A percentile compares a stretch with the other conserved stretches of the same genome.
Conservation (phyloP, 202 grass and related monocot genomes). For the Brachypodium distachyon region DNA sequence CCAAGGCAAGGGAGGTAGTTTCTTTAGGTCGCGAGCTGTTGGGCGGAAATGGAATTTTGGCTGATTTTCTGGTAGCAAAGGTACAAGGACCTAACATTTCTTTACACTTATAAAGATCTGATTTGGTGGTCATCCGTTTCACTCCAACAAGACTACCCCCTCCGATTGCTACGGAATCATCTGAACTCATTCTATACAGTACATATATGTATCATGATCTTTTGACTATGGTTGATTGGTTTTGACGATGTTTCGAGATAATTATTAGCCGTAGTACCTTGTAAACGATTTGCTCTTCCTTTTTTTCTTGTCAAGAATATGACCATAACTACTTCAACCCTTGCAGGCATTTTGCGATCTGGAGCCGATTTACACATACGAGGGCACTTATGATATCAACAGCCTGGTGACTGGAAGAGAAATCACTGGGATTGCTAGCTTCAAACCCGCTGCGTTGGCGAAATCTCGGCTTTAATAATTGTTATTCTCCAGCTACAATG, state of each 20-base stretch:
- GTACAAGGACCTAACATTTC: conserved; percentile 19
- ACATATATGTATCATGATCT: no score
- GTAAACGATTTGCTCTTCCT: neutral
- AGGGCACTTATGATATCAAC: conserved; percentile 92
- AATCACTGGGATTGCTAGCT: conserved; percentile 82
- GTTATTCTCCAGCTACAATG: neutral
- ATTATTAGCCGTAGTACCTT: neutral
- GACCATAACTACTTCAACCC: neutral
- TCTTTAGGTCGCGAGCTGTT: conserved; percentile 86
- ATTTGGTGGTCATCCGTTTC: no score
- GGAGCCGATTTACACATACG: conserved; percentile 79
- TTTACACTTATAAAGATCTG: no score
- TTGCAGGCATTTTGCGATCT: conserved; percentile 83
- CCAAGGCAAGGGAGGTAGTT: conserved; percentile 72
- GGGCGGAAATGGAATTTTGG: conserved; percentile 91
- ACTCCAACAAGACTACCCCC: no score
- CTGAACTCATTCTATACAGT: no score
- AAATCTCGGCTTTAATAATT: conserved; percentile 51
- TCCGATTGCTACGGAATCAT: no score
- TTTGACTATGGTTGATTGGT: no score
- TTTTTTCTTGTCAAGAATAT: neutral
- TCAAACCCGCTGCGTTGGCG: conserved; percentile 56
- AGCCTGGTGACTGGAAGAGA: conserved; percentile 75
- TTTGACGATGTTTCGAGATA: no score
- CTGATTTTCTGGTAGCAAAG: conserved; percentile 98